Base-by-base conservation (phyloP, 1,284 basidiomycete species). In the Papiliotrema laurentii region DNA sequence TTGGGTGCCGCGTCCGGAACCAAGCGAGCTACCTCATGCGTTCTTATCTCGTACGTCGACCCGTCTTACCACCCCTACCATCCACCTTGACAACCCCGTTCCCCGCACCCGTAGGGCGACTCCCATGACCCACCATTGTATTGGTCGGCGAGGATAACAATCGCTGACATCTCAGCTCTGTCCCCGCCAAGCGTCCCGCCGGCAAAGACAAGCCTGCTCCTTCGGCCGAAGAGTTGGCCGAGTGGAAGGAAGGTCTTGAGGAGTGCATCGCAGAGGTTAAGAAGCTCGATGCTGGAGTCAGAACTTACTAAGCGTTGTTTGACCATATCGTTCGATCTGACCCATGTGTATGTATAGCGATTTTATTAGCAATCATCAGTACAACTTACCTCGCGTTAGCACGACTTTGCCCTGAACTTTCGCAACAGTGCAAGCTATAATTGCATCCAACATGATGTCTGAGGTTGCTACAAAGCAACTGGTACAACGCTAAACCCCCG, bases 11-110 rank as follows among this genome's bases (percentile, higher is more conserved):
- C 94, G 14, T 92, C 90, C 66, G 87, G 89, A 45, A 99, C 96
- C 43, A 99, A 99, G 77, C 84, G 96, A 62, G 94, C 96, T 35
- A 99, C 96, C 39, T 93, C 89, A 63, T 97, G 92, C 74, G 92
- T 99, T 13, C 90, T 99, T 84, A 81, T 98, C 54, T 70, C 70
- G 67, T 72, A 50, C 55, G 68, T 64, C 2, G 4, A 22, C 27
- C 62, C 31, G 66, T 63, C 13, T 55, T 59, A 18, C 64, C 64
- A 34, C 14, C n/a, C 33, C 34, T 36, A 18, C 22, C 11, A 13
- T 24, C n/a, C 3, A 14, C 36, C 54, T 21, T 35, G 37, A 21
- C 27, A 18, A 24, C 25, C 38, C 24, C 11, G 33, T 26, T 19
- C 30, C 35, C n/a, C n/a, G n/a, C n/a, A n/a, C n/a, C n/a, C n/a